These are phyloP conservation scores for Trichoderma asperelloides DNA, from an alignment of 495 filamentous ascomycete species.

Conservation along the genomic window DNA sequence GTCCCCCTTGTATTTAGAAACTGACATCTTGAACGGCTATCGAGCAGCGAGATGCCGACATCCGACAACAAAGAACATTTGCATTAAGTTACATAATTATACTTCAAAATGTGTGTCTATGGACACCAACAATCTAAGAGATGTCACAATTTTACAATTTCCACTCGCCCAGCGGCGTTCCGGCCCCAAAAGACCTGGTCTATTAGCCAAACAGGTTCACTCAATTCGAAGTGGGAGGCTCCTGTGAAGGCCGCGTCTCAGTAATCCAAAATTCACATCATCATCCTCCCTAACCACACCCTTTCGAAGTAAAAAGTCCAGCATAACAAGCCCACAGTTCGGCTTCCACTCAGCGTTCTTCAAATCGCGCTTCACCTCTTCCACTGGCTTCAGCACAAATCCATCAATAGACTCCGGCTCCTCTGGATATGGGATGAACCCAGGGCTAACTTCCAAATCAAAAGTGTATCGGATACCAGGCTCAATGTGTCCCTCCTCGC, in stretches of 20 bases:
- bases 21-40: too few species aligned
- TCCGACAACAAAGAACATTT: too few species aligned
- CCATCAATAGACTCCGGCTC: not conserved
- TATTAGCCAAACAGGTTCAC: not conserved
- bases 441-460: not conserved
- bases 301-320: slow-evolving; percentile 7
- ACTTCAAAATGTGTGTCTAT: too few species aligned
- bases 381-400: not conserved
- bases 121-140: too few species aligned
- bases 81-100: too few species aligned
- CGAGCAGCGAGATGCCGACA: too few species aligned
- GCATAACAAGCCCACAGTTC: slow-evolving; percentile 6
- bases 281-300: not conserved
- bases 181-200: not conserved
- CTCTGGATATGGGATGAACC: not conserved
- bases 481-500: slow-evolving; percentile 8
- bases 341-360: slow-evolving; percentile 5
- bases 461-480: not conserved
- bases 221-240: not conserved
- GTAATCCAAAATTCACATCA: not conserved
- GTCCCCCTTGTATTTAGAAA: too few species aligned
- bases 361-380: not conserved
- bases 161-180: not conserved
- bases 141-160: too few species aligned
- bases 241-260: not conserved